Evolutionary conservation across 2,329 filamentous ascomycete genomes (phyloP), one percentile per base, ranked within the genome.

Genomic region (Leptosphaerulina australis): DNA sequence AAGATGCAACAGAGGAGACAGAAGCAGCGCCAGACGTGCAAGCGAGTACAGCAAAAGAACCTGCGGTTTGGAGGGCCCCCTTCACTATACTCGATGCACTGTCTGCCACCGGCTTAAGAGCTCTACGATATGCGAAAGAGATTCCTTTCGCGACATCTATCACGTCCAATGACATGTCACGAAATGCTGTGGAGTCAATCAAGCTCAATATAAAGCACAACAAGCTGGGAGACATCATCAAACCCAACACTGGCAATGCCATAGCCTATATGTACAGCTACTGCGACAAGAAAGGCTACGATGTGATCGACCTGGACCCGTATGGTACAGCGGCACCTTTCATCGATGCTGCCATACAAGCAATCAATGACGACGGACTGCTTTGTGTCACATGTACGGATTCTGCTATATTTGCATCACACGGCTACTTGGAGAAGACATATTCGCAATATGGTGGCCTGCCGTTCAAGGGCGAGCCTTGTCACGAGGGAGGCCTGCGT

Each of bases 331-430:
- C 93, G 0, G 90, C 90, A 8, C 89, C 90, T 1, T 99, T 99
- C 72, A 82, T 99, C 44, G 94, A 99, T 69, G 86, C 90, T 1
- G 91, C 94, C 1, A 79, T 99, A 7, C 92, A 97, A 74, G 85
- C 90, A 1, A 83, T 97, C 6, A 85, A 88, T 57, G 90, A 97
- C 62, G 93, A 93, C 1, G 94, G 94, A 3, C 79, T 99, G 29
- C 81, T 99, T 4, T 97, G 92, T 70, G 88, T 99, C 4, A 99
- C 94, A 1, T 99, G 94, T 74, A 99, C 94, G 0, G 94, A 99
- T 72, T 92, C 93, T 8, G 91, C 89, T 8, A 90, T 99, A 2
- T 99, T 92, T 82, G 93, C 93, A 1, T 96, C 93, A 0, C 89
- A 90, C 61, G 91, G 92, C 47, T 99, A 97, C 68, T 86, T 90